Evolutionary conservation across 78 protist genomes (phyloP).

Genomic region (Guillardia theta): DNA sequence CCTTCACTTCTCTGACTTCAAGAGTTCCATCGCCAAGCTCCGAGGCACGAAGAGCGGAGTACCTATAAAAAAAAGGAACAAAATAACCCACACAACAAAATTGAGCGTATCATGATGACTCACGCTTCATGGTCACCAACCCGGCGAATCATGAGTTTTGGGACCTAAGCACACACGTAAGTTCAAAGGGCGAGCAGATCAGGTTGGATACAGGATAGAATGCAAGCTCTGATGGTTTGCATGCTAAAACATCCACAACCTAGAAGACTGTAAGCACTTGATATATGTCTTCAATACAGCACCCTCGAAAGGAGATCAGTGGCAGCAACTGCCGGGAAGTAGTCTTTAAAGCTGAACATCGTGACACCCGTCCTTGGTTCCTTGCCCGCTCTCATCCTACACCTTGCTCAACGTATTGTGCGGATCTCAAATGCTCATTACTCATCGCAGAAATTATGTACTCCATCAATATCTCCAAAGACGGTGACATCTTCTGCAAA

Average conservation of each 20-base stretch:
- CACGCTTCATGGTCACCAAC: constrained; percentile 51
- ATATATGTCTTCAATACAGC: too few species aligned
- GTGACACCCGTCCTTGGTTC: not conserved
- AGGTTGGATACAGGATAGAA: constrained; percentile 48
- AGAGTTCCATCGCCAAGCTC: constrained; percentile 47
- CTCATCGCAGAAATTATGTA: not conserved
- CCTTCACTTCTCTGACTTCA: not conserved
- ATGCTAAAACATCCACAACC: not conserved
- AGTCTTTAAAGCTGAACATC: constrained; percentile 16
- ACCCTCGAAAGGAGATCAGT: constrained; percentile 16
- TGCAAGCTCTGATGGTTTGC: constrained; percentile 50
- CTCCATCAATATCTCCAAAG: not conserved
- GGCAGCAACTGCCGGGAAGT: constrained; percentile 46
- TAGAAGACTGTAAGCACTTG: too few species aligned
- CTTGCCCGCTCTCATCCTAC: not conserved
- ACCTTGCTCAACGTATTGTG: not conserved
- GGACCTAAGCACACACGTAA: too few species aligned
- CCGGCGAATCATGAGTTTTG: constrained; percentile 47
- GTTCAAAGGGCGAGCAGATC: too few species aligned
- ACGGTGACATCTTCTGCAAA: too few species aligned
- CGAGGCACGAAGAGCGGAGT: constrained; percentile 48
- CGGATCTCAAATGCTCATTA: not conserved
- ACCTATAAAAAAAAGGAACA: not conserved
- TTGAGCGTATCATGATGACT: not conserved
- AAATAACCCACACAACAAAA: not conserved